Evolutionary conservation across 805 yeast genomes (phyloP), one percentile per base, ranked within the genome.

Genomic region (Priceomyces melissophilus): DNA sequence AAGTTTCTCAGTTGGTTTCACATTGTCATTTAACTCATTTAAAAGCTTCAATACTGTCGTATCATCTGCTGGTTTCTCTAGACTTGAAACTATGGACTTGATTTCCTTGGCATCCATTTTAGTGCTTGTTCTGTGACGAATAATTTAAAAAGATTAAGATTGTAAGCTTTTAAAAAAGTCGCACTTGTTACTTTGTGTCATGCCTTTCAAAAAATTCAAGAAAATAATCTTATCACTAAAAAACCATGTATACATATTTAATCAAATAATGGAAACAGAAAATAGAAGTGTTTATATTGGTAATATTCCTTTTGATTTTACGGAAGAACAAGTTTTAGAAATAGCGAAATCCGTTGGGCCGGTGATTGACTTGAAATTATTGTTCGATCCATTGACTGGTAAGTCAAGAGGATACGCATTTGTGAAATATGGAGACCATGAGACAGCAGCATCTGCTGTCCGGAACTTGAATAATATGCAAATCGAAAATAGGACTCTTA

Each of bases 251-350:
- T 23, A 35, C 4, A 35, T 35, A 16, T 23, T 12, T 12, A 8
- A 35, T 12, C 13, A 6, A n/a, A 28, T n/a, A 27, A 42, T 42
- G 45, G 41, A 35, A 33, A 8, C 23, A 25, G 42, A 40, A n/a
- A 39, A 39, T 35, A 52, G 43, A n/a, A 53, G 54, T 40, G 84
- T 88, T 2, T 85, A 85, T 53, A 78, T 90, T 32, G 95, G 96
- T 3, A 83, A 87, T 11, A 85, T 91, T 30, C 98, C 98, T 1
- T 88, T 82, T 57, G 97, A 91, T 54, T 88, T 86, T 55, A 86
- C 96, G 0, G 98, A 91, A 58, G 95, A 88, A 52, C 97, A 90
- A 60, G 83, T 91, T n/a, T 63, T 78, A 49, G 95, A 87, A 47
- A 78, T 91, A 10, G 95, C 95, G 45, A 71, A 75, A 42, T 81